phyloP scores from a whole-genome alignment of 2,329 filamentous ascomycete genomes.

The Apiospora pterosperma region DNA sequence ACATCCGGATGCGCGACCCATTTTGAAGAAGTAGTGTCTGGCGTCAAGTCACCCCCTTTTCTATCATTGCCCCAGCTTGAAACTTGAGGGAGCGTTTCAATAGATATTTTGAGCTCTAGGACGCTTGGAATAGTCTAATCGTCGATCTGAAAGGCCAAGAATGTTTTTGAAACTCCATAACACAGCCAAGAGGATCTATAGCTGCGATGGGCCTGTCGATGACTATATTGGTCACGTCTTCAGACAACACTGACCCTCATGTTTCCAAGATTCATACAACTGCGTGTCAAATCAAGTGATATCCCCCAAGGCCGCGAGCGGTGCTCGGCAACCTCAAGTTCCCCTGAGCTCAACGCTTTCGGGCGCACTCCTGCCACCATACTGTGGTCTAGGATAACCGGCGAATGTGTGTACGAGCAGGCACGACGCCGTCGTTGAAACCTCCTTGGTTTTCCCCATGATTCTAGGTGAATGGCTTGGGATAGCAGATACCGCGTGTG shows the following conservation, averaged over 20 bases:
- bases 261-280: background rate
- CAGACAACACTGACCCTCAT: background rate
- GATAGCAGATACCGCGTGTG: too few relatives aligned
- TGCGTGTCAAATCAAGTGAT: background rate
- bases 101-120: background rate
- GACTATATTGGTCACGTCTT: background rate
- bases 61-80: background rate
- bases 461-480: too few relatives aligned
- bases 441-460: too few relatives aligned
- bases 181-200: background rate
- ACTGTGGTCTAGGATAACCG: too few relatives aligned
- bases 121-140: background rate
- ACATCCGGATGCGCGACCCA: background rate
- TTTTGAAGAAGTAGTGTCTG: background rate
- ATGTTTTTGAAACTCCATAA: background rate
- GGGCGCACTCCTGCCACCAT: too few relatives aligned
- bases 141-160: background rate
- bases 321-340: background rate
- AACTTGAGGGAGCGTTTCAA: background rate
- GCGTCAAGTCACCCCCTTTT: background rate
- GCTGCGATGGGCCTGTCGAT: background rate
- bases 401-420: too few relatives aligned
- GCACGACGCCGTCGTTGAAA: too few relatives aligned
- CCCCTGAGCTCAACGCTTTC: too few relatives aligned
- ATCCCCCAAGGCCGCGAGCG: background rate